phyloP scores from a whole-genome alignment of 768 basidiomycete genomes.

The Kwoniella europaea region DNA sequence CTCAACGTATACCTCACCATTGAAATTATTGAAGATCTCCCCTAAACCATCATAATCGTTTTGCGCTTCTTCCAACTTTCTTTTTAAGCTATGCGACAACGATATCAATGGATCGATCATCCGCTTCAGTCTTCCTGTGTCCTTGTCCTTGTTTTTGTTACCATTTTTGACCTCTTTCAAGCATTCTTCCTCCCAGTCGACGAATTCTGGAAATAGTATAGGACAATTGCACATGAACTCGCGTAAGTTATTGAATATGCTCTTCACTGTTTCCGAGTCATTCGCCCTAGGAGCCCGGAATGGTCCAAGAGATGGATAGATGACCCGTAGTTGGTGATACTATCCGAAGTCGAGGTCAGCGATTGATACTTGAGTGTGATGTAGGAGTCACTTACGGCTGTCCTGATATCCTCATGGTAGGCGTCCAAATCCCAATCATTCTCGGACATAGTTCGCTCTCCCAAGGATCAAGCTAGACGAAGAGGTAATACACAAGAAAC shows the following conservation, averaged over 20 bases:
- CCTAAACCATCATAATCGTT: background rate
- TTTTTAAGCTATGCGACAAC: slow-evolving; percentile 1
- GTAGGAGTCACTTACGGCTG: slow-evolving; percentile 9
- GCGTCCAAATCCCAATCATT: slow-evolving; percentile 20
- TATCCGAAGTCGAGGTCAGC: background rate
- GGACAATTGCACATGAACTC: slow-evolving; percentile 9
- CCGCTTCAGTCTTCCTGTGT: background rate
- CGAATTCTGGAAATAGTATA: slow-evolving; percentile 13
- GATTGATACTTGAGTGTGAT: background rate
- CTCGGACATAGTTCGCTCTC: background rate
- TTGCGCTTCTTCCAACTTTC: background rate
- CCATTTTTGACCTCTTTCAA: background rate
- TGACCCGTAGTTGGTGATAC: slow-evolving; percentile 5
- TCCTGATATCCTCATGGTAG: slow-evolving; percentile 17
- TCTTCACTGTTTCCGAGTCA: background rate
- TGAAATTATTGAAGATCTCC: background rate
- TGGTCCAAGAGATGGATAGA: slow-evolving; percentile 6
- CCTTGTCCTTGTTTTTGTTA: background rate
- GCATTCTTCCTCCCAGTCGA: background rate
- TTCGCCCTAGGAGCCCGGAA: slow-evolving; percentile 3
- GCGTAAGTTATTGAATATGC: background rate
- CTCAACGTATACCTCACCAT: background rate
- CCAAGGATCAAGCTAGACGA: background rate
- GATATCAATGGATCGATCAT: slow-evolving; percentile 19
- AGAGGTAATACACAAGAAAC: background rate